These are phyloP conservation scores for Paracorniculantispora psalliotae DNA, from an alignment of 2,329 filamentous ascomycete genomes.

Conservation along the genomic window DNA sequence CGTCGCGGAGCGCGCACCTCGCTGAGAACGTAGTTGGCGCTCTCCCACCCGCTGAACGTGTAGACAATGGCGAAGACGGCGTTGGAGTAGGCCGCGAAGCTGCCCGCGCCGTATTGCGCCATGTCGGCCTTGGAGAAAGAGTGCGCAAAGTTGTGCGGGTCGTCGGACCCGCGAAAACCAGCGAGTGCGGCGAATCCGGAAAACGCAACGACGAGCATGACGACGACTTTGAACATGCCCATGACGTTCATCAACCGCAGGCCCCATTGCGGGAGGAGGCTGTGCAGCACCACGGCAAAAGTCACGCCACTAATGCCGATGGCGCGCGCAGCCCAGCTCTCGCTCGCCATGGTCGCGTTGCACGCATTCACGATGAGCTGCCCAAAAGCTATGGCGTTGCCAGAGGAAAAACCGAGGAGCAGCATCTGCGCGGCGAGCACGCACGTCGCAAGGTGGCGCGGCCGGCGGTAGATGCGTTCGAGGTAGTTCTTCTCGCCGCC, in stretches of 20 bases:
- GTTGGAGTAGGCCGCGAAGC: constrained; percentile 50
- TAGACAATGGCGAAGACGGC: constrained; percentile 56
- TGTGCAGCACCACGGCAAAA: constrained; percentile 50
- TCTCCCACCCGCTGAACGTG: constrained; percentile 60
- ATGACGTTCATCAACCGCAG: constrained; percentile 55
- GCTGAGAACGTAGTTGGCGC: constrained; percentile 56
- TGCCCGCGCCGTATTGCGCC: constrained; percentile 42
- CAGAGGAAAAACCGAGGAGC: constrained; percentile 55
- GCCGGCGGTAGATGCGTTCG: constrained; percentile 55
- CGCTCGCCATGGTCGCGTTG: constrained; percentile 37
- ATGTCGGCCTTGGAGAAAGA: constrained; percentile 44
- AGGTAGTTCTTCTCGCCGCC: constrained; percentile 65
- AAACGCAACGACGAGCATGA: constrained; percentile 57
- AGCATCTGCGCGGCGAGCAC: constrained; percentile 58
- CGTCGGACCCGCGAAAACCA: constrained; percentile 41
- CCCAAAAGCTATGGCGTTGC: constrained; percentile 55
- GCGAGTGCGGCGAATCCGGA: constrained; percentile 54
- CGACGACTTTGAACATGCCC: constrained; percentile 55
- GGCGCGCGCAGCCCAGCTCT: constrained; percentile 53
- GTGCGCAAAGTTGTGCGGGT: constrained; percentile 54
- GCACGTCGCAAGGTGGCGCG: constrained; percentile 54
- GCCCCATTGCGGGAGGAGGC: constrained; percentile 51
- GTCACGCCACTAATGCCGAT: constrained; percentile 51
- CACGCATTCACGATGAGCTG: constrained; percentile 53
- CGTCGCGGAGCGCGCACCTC: constrained; percentile 52